A percentile compares a stretch with the other conserved stretches of the same genome.
These are phyloP conservation scores for Podila verticillata DNA, from an alignment of 192 early-diverging fungal species.

Conservation along the genomic window DNA sequence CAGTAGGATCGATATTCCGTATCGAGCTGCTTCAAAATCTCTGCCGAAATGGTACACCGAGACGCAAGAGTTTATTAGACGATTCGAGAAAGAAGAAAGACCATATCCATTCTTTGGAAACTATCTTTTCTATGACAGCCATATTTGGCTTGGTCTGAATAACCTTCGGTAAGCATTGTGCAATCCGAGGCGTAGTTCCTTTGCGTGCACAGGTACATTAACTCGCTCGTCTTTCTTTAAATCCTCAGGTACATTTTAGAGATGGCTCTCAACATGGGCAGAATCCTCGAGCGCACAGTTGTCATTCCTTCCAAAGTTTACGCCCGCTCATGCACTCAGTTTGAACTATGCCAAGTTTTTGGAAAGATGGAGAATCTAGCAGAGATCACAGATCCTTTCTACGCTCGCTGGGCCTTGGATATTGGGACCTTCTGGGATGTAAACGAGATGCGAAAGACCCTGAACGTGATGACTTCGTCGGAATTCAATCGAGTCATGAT, in stretches of 20 bases:
- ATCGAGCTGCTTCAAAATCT: neutral
- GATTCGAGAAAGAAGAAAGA: conserved; percentile 1
- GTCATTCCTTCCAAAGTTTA: too few relatives aligned
- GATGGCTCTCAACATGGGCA: too few relatives aligned
- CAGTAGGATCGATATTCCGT: conserved; percentile 9
- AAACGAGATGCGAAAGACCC: conserved; percentile 4
- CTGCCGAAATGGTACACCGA: conserved; percentile 8
- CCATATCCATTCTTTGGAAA: conserved; percentile 12
- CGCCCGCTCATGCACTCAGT: too few relatives aligned
- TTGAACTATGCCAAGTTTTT: too few relatives aligned
- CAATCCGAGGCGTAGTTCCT: neutral
- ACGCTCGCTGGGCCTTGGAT: conserved; percentile 9
- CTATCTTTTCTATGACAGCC: neutral
- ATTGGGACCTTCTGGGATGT: conserved; percentile 7
- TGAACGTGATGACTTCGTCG: conserved; percentile 11
- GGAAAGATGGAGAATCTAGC: neutral
- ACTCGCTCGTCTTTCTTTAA: too few relatives aligned
- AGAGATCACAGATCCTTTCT: conserved; percentile 7
- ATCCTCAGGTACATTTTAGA: too few relatives aligned
- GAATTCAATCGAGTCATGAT: conserved; percentile 17
- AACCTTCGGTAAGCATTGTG: neutral
- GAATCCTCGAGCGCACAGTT: too few relatives aligned
- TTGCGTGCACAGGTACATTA: too few relatives aligned
- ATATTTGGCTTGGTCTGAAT: conserved; percentile 1
- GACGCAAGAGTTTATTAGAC: conserved; percentile 11